Evolutionary conservation across 2,329 filamentous ascomycete genomes (phyloP).

Genomic region (Ophiocordyceps polyrhachis-furcata): DNA sequence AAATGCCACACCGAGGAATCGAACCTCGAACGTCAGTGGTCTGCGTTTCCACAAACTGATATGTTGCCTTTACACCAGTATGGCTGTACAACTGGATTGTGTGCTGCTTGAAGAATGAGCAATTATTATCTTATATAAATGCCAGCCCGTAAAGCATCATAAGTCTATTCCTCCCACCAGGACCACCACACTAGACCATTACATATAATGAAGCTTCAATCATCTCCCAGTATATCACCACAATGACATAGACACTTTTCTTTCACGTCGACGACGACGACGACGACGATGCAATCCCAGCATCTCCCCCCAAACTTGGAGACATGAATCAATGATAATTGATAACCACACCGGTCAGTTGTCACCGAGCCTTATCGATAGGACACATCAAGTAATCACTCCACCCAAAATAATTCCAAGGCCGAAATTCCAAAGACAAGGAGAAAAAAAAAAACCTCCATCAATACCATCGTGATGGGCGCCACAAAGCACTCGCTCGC

Average conservation of each 20-base stretch:
- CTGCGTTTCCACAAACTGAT: neutral
- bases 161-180: neutral
- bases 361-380: no score
- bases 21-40: neutral
- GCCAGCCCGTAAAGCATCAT: neutral
- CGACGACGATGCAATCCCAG: no score
- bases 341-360: no score
- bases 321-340: no score
- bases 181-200: no score
- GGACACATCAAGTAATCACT: no score
- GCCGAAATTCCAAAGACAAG: no score
- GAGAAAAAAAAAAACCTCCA: neutral
- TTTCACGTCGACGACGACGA: no score
- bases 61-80: neutral
- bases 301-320: no score
- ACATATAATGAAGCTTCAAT: neutral
- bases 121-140: neutral
- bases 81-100: neutral
- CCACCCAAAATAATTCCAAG: no score
- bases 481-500: conserved; percentile 20
- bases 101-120: neutral
- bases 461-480: conserved; percentile 12
- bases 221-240: neutral
- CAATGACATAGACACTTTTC: no score
- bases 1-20: neutral